Base-by-base conservation (phyloP, 2,329 filamentous ascomycete genomes). In the Cordyceps pruinosa region DNA sequence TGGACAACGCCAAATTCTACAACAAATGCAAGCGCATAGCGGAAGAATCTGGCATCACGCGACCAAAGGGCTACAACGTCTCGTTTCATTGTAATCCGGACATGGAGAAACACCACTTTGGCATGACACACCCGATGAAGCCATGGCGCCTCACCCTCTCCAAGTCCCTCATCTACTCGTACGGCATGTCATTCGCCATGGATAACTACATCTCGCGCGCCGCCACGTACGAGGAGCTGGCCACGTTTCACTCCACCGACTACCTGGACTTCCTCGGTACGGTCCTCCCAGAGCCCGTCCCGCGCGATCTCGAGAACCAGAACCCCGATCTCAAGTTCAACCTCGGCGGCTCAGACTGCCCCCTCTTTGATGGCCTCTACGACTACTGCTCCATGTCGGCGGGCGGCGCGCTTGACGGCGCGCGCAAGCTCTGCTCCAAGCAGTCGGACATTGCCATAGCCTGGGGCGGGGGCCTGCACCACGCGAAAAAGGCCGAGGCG, bases 51-150 rank as follows among this genome's bases (percentile, higher is more conserved):
- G 87, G 85, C 63, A 89, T 97, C 66, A 83, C 85, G 53, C 82
- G 85, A 35, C 92, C 93, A 2, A 86, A 88, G 68, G 92, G 91
- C 64, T 92, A 95, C 74, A 91, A 82, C 32, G 93, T 99, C 47
- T 97, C 93, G 10, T 97, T 92, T 73, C 94, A 99, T 71, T 90
- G 91, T 74, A 97, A 97, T 67, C 89, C 92, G 1, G 86, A 90
- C 59, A 95, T 97, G 70, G 94, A 99, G 75, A 88, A 89, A 69
- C 93, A 97, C 73, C 94, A 99, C 72, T 99, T 99, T 71, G 94
- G 94, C 63, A 88, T 90, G 74, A 92, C 90, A 10, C 94, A 99
- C 76, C 94, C 94, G 21, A 99, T 99, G 94, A 99, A 99, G 72
- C 94, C 94, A 59, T 97, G 94, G 93, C 89, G 94, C 35, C 77